Conservation (phyloP, 176 grass and related monocot species). For the Ampelocalamus luodianensis region DNA sequence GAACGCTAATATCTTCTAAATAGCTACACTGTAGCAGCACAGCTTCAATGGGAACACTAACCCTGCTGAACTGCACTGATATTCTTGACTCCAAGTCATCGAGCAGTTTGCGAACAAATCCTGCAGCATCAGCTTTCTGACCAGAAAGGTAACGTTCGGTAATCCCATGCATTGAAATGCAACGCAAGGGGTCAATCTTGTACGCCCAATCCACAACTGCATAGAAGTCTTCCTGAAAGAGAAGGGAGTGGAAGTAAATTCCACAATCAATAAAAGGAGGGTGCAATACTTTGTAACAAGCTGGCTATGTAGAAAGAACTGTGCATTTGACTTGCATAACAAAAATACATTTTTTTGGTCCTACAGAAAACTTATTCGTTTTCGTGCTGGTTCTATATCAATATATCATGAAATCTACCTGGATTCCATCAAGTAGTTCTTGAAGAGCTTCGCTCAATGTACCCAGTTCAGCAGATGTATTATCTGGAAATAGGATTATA, state of each 20-base stretch:
- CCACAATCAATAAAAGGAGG: constrained; percentile 27
- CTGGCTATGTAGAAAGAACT: constrained; percentile 14
- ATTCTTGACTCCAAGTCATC: constrained; percentile 94
- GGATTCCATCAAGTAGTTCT: constrained; percentile 97
- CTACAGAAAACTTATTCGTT: neutral
- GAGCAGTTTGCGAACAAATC: constrained; percentile 91
- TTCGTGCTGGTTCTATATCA: constrained; percentile 21
- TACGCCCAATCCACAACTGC: constrained; percentile 96
- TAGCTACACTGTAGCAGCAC: neutral
- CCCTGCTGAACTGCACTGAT: constrained; percentile 87
- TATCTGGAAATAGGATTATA: constrained; percentile 54
- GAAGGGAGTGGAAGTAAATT: constrained; percentile 26
- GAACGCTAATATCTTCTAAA: constrained; percentile 31
- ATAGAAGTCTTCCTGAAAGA: constrained; percentile 92
- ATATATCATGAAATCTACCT: constrained; percentile 59
- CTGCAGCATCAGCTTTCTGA: constrained; percentile 98
- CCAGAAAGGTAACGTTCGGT: constrained; percentile 98
- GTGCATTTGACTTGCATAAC: constrained; percentile 13
- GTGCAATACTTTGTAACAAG: constrained; percentile 26
- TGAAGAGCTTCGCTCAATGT: constrained; percentile 90
- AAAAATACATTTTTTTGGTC: constrained; percentile 13
- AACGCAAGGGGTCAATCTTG: constrained; percentile 91
- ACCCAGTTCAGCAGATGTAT: constrained; percentile 68
- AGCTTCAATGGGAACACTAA: constrained; percentile 49
- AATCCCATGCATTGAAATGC: constrained; percentile 98